Evolutionary conservation across 768 basidiomycete species (phyloP).

Genomic region (Mycena kentingensis): DNA sequence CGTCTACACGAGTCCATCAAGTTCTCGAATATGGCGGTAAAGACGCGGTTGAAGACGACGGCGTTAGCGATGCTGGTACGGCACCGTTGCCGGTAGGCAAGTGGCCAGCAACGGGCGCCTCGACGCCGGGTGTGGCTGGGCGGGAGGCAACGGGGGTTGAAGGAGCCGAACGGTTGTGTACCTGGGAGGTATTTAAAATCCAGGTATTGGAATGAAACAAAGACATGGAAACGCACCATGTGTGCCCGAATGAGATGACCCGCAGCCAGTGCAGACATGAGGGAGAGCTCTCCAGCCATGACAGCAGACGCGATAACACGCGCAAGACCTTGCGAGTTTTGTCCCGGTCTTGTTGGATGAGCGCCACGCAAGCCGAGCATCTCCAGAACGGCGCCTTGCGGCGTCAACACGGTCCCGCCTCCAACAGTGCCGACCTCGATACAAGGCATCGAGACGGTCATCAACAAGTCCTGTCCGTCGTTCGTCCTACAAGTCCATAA

Average conservation of each 20-base stretch:
- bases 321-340: constrained; percentile 88
- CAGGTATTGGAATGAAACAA: neutral
- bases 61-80: neutral
- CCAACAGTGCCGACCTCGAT: constrained; percentile 99
- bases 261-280: constrained; percentile 90
- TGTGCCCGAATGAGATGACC: constrained; percentile 95
- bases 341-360: constrained; percentile 81
- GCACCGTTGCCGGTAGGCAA: neutral
- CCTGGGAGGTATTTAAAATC: neutral
- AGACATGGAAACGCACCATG: constrained; percentile 60
- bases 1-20: too few species aligned
- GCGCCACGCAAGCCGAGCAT: constrained; percentile 94
- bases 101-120: neutral
- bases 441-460: constrained; percentile 96
- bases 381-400: constrained; percentile 88
- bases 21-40: constrained; percentile 1
- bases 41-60: neutral
- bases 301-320: constrained; percentile 89
- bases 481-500: constrained; percentile 49
- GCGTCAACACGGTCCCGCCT: constrained; percentile 90
- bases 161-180: constrained; percentile 1
- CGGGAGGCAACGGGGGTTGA: neutral
- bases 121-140: neutral
- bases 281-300: constrained; percentile 95
- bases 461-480: constrained; percentile 84